Evolutionary conservation across 306 rosid genomes (phyloP).

Genomic region (Vigna hirtella): DNA sequence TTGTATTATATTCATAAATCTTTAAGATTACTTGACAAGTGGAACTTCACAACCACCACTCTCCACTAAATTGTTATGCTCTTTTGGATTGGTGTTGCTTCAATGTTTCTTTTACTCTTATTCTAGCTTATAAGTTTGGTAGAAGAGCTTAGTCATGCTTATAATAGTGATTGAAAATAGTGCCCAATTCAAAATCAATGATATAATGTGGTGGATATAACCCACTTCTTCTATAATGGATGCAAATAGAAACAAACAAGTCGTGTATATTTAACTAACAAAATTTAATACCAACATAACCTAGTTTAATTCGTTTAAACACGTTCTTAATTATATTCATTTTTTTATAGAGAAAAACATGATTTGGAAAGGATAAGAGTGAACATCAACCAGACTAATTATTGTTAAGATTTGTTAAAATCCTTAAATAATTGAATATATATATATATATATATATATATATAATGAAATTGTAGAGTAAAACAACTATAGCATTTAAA

Average conservation of each 20-base stretch:
- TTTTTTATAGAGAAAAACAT: no score
- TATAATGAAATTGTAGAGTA: no score
- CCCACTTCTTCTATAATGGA: background rate
- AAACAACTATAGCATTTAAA: no score
- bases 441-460: no score
- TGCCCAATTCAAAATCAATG: background rate
- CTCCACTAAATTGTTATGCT: background rate
- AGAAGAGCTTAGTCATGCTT: constrained; percentile 15
- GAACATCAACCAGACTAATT: no score
- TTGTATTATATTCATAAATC: background rate
- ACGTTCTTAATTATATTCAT: no score
- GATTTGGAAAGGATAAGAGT: no score
- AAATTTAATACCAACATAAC: no score
- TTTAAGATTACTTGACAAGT: constrained; percentile 22
- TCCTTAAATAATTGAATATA: no score
- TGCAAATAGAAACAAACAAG: background rate
- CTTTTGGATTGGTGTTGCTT: constrained; percentile 19
- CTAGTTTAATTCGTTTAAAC: no score
- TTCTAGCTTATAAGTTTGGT: constrained; percentile 30
- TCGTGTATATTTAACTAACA: no score
- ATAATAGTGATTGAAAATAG: background rate
- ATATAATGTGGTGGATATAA: background rate
- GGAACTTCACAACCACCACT: constrained; percentile 26
- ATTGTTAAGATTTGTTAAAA: no score
- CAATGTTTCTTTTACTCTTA: constrained; percentile 34